Conservation (phyloP, 2,329 filamentous ascomycete genomes). For the Stromatinia cepivora region DNA sequence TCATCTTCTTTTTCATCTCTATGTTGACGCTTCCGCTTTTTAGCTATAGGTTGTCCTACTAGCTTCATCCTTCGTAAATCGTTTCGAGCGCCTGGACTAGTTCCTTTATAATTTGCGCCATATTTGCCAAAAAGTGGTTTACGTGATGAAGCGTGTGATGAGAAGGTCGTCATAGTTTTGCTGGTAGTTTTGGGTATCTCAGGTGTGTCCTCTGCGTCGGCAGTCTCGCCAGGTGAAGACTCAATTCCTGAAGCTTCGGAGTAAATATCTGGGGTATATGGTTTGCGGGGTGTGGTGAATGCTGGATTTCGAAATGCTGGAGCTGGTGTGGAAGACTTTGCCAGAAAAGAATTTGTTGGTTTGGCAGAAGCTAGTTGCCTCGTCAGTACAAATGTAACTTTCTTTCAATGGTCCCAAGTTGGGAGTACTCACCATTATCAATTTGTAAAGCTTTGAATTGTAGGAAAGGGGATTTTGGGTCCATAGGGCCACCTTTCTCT, state of each 20-base stretch:
- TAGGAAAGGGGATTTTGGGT: conserved; percentile 62
- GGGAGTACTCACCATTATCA: conserved; percentile 34
- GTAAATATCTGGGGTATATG: conserved; percentile 53
- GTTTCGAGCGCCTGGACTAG: conserved; percentile 49
- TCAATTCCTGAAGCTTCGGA: conserved; percentile 60
- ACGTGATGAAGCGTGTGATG: conserved; percentile 50
- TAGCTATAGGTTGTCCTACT: conserved; percentile 49
- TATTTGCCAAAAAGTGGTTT: conserved; percentile 47
- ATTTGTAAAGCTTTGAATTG: conserved; percentile 46
- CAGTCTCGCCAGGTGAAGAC: conserved; percentile 57
- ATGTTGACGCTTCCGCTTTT: conserved; percentile 48
- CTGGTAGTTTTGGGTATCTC: conserved; percentile 54
- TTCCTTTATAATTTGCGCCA: conserved; percentile 42
- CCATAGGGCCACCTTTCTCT: conserved; percentile 52
- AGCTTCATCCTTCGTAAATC: conserved; percentile 55
- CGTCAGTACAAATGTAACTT: conserved; percentile 1
- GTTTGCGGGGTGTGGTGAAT: conserved; percentile 63
- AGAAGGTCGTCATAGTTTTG: conserved; percentile 51
- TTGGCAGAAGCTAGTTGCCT: conserved; percentile 44
- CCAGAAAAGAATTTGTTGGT: conserved; percentile 44
- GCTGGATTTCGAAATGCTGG: conserved; percentile 62
- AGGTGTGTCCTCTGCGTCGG: conserved; percentile 52
- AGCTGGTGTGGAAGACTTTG: conserved; percentile 50
- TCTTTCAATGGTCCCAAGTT: background rate
- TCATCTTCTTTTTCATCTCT: conserved; percentile 39